Percentiles rank a stretch among this genome's conserved stretches.
phyloP scores from a whole-genome alignment of 2,329 filamentous ascomycete genomes.

The Lecanicillium sp. region DNA sequence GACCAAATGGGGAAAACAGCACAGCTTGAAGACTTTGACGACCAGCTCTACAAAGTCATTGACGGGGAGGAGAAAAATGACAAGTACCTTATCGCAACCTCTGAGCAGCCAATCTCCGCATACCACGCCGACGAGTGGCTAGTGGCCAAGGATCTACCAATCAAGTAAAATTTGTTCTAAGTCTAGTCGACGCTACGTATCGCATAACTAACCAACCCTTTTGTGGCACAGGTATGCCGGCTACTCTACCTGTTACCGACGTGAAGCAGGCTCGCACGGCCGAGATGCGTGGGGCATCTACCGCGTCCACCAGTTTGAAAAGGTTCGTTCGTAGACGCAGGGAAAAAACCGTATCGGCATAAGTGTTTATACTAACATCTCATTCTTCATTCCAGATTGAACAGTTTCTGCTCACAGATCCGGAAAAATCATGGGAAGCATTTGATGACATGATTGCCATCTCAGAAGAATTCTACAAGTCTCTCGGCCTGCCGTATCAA shows the following conservation, averaged over 20 bases:
- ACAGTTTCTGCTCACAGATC: conserved; percentile 73
- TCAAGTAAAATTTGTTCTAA: conserved; percentile 48
- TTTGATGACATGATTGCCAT: conserved; percentile 89
- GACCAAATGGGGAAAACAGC: conserved; percentile 98
- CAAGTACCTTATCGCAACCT: conserved; percentile 73
- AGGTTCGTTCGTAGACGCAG: conserved; percentile 37
- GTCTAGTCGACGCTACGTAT: background rate
- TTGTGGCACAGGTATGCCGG: conserved; percentile 66
- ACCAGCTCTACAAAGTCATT: conserved; percentile 95
- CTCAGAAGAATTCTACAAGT: conserved; percentile 93
- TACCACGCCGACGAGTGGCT: conserved; percentile 94
- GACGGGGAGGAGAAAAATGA: conserved; percentile 80
- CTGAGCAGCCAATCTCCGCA: conserved; percentile 89
- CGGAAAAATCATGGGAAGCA: conserved; percentile 84
- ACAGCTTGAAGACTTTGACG: conserved; percentile 93
- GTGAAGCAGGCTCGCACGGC: conserved; percentile 79
- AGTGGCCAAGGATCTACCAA: conserved; percentile 71
- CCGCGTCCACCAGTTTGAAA: conserved; percentile 96
- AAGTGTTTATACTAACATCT: background rate
- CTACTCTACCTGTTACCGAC: conserved; percentile 90
- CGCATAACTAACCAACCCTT: background rate
- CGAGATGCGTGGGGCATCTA: conserved; percentile 98
- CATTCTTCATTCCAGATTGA: conserved; percentile 40
- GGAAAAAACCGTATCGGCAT: too few species aligned
- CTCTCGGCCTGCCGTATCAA: conserved; percentile 79